phyloP scores from a whole-genome alignment of 805 yeast species.

The Sporopachydermia lactativora region DNA sequence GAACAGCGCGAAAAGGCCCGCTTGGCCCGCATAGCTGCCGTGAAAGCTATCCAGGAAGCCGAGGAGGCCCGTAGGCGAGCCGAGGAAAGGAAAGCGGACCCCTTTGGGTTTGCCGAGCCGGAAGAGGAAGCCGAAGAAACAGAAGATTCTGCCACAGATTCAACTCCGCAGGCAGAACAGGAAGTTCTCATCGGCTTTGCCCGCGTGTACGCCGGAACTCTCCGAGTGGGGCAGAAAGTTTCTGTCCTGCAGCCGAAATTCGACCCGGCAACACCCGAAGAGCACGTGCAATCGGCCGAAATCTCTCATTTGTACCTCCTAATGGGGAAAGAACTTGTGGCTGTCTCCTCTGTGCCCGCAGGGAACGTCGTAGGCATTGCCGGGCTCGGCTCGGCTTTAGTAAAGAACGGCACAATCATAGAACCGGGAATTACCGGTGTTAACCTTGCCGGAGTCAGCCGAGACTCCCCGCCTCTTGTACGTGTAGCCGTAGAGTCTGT shows the following conservation, averaged over 20 bases:
- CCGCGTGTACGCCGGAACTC: slow-evolving; percentile 76
- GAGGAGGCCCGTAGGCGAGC: slow-evolving; percentile 30
- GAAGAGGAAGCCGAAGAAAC: slow-evolving; percentile 32
- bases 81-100: slow-evolving; percentile 21
- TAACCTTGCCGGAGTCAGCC: slow-evolving; percentile 63
- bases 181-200: slow-evolving; percentile 82
- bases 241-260: slow-evolving; percentile 79
- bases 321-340: slow-evolving; percentile 85
- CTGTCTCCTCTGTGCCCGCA: slow-evolving; percentile 73
- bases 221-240: slow-evolving; percentile 60
- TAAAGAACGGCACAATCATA: slow-evolving; percentile 78
- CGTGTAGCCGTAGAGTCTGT: slow-evolving; percentile 93
- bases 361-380: slow-evolving; percentile 93
- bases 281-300: slow-evolving; percentile 40
- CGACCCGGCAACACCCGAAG: slow-evolving; percentile 47
- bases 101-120: slow-evolving; percentile 32
- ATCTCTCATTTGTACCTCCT: slow-evolving; percentile 62
- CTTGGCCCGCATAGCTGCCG: slow-evolving; percentile 52
- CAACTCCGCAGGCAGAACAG: slow-evolving; percentile 15
- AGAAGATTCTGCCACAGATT: slow-evolving; percentile 26
- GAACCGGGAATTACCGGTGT: slow-evolving; percentile 44
- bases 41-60: slow-evolving; percentile 43
- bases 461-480: slow-evolving; percentile 80
- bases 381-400: slow-evolving; percentile 68
- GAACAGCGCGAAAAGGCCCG: slow-evolving; percentile 51